These are phyloP conservation scores for Lactarius pseudohatsudake DNA, from an alignment of 768 basidiomycete genomes.

Conservation along the genomic window DNA sequence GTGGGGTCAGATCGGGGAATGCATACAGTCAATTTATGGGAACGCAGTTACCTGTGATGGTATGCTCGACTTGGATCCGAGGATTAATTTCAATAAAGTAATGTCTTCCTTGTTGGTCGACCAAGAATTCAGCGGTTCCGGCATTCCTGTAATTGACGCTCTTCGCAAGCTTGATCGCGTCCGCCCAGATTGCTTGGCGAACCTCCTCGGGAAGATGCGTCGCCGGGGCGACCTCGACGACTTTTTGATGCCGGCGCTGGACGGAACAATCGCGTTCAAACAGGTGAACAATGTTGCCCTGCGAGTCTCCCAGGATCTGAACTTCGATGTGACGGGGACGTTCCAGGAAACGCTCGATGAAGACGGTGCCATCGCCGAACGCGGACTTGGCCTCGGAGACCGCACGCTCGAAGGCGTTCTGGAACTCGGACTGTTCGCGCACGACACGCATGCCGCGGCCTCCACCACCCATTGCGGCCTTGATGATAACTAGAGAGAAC, in stretches of 20 bases:
- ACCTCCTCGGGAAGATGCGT: constrained; percentile 90
- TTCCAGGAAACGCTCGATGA: constrained; percentile 97
- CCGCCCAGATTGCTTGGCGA: constrained; percentile 80
- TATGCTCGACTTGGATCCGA: constrained; percentile 99
- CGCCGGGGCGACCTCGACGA: constrained; percentile 97
- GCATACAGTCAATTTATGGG: constrained; percentile 14
- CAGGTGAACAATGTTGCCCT: constrained; percentile 94
- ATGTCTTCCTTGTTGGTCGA: constrained; percentile 93
- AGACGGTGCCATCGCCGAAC: constrained; percentile 98
- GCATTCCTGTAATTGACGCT: constrained; percentile 96
- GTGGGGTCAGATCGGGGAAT: constrained; percentile 6
- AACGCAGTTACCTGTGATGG: constrained; percentile 77
- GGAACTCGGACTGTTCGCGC: constrained; percentile 88
- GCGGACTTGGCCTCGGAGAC: constrained; percentile 94
- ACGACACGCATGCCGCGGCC: constrained; percentile 99
- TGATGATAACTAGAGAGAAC: constrained; percentile 80
- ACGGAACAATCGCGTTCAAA: constrained; percentile 99
- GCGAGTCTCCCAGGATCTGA: constrained; percentile 86
- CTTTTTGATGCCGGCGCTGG: constrained; percentile 96
- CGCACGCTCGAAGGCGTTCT: constrained; percentile 85
- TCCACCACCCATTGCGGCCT: constrained; percentile 98
- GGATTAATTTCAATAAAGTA: constrained; percentile 99
- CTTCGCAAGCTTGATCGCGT: constrained; percentile 93
- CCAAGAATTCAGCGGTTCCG: constrained; percentile 97
- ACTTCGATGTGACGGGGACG: constrained; percentile 98